These are phyloP conservation scores for Russula vinacea DNA, from an alignment of 768 basidiomycete genomes.

Conservation along the genomic window DNA sequence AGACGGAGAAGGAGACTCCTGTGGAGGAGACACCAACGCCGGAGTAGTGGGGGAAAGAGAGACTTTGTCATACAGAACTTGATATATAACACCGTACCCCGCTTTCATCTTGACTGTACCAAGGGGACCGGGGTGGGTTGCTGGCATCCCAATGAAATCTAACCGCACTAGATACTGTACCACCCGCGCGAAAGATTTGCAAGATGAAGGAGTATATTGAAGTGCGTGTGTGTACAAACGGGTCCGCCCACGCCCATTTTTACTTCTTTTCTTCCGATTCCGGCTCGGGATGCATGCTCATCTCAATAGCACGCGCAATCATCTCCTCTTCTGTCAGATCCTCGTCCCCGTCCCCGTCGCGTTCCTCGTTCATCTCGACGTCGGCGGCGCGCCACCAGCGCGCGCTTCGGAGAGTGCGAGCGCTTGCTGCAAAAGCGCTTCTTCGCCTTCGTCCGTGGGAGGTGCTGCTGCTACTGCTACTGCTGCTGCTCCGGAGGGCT, in stretches of 20 bases:
- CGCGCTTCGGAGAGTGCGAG: slow-evolving; percentile 67
- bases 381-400: slow-evolving; percentile 43
- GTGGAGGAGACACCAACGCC: background rate
- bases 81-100: background rate
- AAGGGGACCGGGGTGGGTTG: slow-evolving; percentile 4
- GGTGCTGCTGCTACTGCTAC: slow-evolving; percentile 34
- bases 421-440: slow-evolving; percentile 70
- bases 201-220: background rate
- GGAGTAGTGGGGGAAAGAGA: slow-evolving; percentile 2
- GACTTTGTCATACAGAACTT: slow-evolving; percentile 9
- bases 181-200: too few relatives aligned
- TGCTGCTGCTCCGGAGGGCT: slow-evolving; percentile 28
- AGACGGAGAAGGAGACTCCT: background rate
- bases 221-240: too few relatives aligned
- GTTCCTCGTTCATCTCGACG: slow-evolving; percentile 39
- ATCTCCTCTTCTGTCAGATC: slow-evolving; percentile 83
- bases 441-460: slow-evolving; percentile 66
- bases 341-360: slow-evolving; percentile 64
- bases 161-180: slow-evolving; percentile 3
- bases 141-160: slow-evolving; percentile 11
- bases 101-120: background rate
- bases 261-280: slow-evolving; percentile 50
- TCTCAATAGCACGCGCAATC: slow-evolving; percentile 85
- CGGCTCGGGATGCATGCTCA: slow-evolving; percentile 74
- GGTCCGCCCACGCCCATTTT: background rate